phyloP scores from a whole-genome alignment of 768 basidiomycete species.

The Russula sp. region DNA sequence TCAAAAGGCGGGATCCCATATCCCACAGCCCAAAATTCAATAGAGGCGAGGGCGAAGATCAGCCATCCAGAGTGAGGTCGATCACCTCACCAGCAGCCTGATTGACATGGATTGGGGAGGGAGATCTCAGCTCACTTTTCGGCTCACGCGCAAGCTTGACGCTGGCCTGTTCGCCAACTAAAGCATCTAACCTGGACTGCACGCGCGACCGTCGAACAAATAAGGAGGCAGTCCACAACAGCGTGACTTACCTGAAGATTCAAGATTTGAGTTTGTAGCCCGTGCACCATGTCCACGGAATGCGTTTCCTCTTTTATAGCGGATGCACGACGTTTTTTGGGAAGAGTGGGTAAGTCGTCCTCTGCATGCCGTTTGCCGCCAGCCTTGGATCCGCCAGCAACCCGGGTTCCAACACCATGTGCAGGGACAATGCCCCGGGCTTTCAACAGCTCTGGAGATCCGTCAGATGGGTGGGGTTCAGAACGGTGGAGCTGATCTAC shows the following conservation, averaged over 20 bases:
- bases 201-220: neutral
- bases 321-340: neutral
- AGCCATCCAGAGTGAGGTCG: conserved; percentile 1
- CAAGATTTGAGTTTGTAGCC: neutral
- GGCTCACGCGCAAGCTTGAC: neutral
- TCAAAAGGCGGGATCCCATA: too few relatives aligned
- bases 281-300: neutral
- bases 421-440: neutral
- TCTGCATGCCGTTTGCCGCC: neutral
- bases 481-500: neutral
- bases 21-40: neutral
- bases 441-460: neutral
- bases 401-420: neutral
- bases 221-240: neutral
- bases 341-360: neutral
- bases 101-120: neutral
- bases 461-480: neutral
- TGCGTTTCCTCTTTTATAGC: neutral
- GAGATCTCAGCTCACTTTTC: neutral
- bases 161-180: neutral
- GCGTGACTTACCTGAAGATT: neutral
- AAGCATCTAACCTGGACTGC: neutral
- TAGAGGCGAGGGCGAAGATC: neutral
- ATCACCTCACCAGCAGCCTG: neutral
- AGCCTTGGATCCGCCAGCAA: too few relatives aligned